phyloP scores from a whole-genome alignment of 73 alveolate genomes.

The Loxodes magnus region DNA sequence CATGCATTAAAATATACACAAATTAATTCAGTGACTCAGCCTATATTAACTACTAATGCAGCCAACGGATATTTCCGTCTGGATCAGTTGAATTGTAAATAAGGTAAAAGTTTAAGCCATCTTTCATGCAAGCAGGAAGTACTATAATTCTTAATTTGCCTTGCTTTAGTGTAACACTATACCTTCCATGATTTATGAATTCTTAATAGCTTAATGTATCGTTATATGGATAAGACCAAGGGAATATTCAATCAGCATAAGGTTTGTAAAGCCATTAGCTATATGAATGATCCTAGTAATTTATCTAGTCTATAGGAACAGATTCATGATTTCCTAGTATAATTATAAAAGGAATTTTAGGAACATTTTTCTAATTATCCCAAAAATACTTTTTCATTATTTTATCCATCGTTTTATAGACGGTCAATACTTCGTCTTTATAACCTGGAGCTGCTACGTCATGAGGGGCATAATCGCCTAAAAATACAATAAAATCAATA shows the following conservation, averaged over 20 bases:
- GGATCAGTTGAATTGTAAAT: conserved; percentile 64
- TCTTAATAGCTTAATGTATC: background rate
- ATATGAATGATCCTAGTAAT: no score
- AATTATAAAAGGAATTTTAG: conserved; percentile 43
- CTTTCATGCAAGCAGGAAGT: conserved; percentile 53
- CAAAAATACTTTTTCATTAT: conserved; percentile 25
- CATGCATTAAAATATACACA: conserved; percentile 63
- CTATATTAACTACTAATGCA: conserved; percentile 39
- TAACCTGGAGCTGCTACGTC: conserved; percentile 10
- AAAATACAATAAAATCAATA: conserved; percentile 51
- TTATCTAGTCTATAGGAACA: conserved; percentile 49
- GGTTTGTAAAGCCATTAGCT: no score
- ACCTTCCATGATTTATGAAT: conserved; percentile 44
- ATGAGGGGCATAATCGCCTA: conserved; percentile 61
- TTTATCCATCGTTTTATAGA: conserved; percentile 26
- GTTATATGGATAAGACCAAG: background rate
- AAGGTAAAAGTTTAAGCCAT: conserved; percentile 52
- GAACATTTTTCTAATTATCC: conserved; percentile 34
- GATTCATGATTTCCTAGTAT: conserved; percentile 57
- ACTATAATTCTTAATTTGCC: conserved; percentile 62
- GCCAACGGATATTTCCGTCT: conserved; percentile 45
- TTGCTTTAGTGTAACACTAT: conserved; percentile 18
- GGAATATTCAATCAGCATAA: background rate
- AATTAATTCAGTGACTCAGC: conserved; percentile 62
- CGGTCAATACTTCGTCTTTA: no score